These are phyloP conservation scores for Leucosporidium creatinivorum DNA, from an alignment of 768 basidiomycete species.

Conservation along the genomic window DNA sequence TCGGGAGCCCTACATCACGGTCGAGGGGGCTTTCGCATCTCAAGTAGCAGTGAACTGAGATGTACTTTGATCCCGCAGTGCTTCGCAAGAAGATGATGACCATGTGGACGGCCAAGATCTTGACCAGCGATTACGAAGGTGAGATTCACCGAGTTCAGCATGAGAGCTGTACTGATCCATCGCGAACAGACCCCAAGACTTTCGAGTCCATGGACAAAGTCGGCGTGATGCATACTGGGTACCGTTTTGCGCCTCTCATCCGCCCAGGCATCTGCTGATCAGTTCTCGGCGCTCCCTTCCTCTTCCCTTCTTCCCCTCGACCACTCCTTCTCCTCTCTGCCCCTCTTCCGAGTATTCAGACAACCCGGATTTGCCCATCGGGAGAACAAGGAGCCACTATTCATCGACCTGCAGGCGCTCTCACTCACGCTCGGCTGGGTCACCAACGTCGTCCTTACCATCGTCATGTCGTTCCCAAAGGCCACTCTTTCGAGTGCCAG, in stretches of 20 bases:
- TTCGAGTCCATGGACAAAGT: conserved; percentile 22
- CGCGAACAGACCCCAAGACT: not conserved
- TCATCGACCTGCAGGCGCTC: conserved; percentile 10
- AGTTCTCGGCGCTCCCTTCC: not conserved
- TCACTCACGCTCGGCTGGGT: conserved; percentile 12
- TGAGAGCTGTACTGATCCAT: not conserved
- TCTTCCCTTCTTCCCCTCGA: not conserved
- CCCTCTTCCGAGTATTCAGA: too few species aligned
- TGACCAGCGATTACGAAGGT: conserved; percentile 10
- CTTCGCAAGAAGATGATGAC: conserved; percentile 12
- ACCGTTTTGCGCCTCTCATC: too few species aligned
- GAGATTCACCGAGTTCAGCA: not conserved
- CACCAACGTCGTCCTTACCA: conserved; percentile 5
- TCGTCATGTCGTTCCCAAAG: conserved; percentile 1
- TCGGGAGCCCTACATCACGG: too few species aligned
- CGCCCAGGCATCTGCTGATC: too few species aligned
- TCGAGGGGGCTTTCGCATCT: too few species aligned
- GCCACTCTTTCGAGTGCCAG: not conserved
- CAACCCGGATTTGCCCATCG: not conserved
- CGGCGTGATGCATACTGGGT: conserved; percentile 23
- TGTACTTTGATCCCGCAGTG: too few species aligned
- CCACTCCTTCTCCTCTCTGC: not conserved
- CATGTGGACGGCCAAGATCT: conserved; percentile 4
- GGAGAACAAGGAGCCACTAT: conserved; percentile 10
- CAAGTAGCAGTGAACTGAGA: too few species aligned